phyloP scores from a whole-genome alignment of 2,329 filamentous ascomycete genomes.

The Pezicula carpinea region DNA sequence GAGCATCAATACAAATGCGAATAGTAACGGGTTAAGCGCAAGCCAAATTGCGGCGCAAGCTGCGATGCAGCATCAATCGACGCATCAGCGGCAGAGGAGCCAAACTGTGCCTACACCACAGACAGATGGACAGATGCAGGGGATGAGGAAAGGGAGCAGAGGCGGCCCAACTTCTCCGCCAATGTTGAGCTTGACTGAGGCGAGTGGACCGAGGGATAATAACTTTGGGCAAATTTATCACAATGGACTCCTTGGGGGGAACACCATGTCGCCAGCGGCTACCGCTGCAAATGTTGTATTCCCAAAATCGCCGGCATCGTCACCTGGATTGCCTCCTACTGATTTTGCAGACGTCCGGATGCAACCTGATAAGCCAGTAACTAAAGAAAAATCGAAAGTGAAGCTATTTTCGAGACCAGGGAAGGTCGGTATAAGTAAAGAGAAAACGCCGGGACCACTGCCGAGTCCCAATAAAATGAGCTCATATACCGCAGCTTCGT shows the following conservation, averaged over 20 bases:
- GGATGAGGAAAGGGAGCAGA: constrained; percentile 24
- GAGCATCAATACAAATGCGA: constrained; percentile 14
- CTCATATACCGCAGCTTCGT: constrained; percentile 56
- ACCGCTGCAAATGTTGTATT: constrained; percentile 72
- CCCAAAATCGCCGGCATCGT: constrained; percentile 41
- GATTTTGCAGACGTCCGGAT: constrained; percentile 29
- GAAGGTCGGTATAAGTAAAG: constrained; percentile 65
- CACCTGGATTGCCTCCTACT: constrained; percentile 28
- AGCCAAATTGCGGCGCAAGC: constrained; percentile 79
- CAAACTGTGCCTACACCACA: constrained; percentile 62
- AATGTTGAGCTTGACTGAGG: constrained; percentile 59
- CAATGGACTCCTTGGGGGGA: constrained; percentile 57
- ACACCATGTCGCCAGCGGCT: constrained; percentile 60
- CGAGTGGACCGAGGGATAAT: constrained; percentile 55
- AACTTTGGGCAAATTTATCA: constrained; percentile 49
- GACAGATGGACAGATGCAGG: constrained; percentile 13
- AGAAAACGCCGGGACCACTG: constrained; percentile 58
- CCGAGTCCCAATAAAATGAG: constrained; percentile 70
- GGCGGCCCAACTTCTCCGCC: constrained; percentile 56
- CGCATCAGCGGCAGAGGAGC: constrained; percentile 58
- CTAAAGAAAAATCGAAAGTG: constrained; percentile 70
- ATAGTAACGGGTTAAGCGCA: constrained; percentile 45
- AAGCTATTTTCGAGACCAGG: constrained; percentile 77
- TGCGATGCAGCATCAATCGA: constrained; percentile 60
- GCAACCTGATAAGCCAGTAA: constrained; percentile 52